Percentiles rank a stretch among this genome's conserved stretches.
Evolutionary conservation across 352 stramenopile species (phyloP).

Genomic region (Phytophthora podocarpi): DNA sequence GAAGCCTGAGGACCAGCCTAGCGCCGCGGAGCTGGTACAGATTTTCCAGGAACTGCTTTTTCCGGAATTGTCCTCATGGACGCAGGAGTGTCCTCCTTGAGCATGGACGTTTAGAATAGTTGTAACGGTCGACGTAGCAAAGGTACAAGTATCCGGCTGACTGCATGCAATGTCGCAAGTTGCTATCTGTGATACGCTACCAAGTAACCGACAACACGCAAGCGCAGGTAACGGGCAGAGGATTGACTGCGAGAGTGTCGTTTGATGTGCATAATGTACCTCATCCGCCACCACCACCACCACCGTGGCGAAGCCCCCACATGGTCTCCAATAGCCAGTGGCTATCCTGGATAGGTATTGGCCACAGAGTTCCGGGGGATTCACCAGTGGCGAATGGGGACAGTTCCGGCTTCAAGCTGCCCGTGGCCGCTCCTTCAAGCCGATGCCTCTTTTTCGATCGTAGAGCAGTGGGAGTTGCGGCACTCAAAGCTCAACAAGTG

Average conservation of each 20-base stretch:
- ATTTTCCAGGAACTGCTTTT: slow-evolving; percentile 14
- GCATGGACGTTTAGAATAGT: slow-evolving; percentile 12
- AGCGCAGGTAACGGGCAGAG: slow-evolving; percentile 7
- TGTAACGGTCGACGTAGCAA: background rate
- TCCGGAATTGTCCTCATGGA: slow-evolving; percentile 1
- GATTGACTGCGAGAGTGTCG: slow-evolving; percentile 12
- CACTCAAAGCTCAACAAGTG: slow-evolving; percentile 16
- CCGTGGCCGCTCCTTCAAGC: too few species aligned
- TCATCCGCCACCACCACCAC: background rate
- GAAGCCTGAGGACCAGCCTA: slow-evolving; percentile 34
- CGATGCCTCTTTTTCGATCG: too few species aligned
- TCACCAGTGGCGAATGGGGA: background rate
- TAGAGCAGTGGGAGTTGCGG: slow-evolving; percentile 28
- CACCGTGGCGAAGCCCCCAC: slow-evolving; percentile 5
- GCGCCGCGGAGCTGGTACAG: slow-evolving; percentile 29
- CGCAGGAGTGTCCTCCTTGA: slow-evolving; percentile 16
- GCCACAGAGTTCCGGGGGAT: slow-evolving; percentile 14
- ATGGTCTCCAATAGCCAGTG: slow-evolving; percentile 12
- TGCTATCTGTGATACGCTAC: too few species aligned
- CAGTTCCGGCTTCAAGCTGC: slow-evolving; percentile 24
- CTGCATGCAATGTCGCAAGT: too few species aligned
- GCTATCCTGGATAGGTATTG: too few species aligned
- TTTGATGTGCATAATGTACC: slow-evolving; percentile 10
- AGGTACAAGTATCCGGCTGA: slow-evolving; percentile 1
- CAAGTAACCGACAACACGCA: background rate